Evolutionary conservation across 2,329 filamentous ascomycete genomes (phyloP).

Genomic region (Trichoderma semiorbis): DNA sequence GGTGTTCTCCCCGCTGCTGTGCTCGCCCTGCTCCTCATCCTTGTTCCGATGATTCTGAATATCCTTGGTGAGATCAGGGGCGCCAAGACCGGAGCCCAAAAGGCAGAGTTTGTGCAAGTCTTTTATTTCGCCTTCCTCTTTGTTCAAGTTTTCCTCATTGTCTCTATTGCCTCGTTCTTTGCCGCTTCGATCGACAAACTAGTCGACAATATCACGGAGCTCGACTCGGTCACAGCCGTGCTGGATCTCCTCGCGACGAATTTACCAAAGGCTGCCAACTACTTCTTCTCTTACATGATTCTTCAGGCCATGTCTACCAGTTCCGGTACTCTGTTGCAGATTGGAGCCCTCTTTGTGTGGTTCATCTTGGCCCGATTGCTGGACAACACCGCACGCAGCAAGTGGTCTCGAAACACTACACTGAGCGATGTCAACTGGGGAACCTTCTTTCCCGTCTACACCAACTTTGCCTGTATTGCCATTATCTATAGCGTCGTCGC

Average conservation of each 20-base stretch:
- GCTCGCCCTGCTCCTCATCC: conserved; percentile 71
- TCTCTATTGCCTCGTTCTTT: conserved; percentile 77
- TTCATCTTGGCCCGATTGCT: conserved; percentile 76
- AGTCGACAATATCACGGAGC: conserved; percentile 45
- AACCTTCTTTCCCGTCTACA: conserved; percentile 91
- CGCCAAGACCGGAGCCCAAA: conserved; percentile 75
- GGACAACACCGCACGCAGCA: conserved; percentile 76
- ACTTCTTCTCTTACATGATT: conserved; percentile 98
- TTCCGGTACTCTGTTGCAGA: conserved; percentile 81
- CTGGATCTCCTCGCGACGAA: conserved; percentile 71
- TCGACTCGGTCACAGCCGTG: conserved; percentile 60
- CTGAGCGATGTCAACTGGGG: conserved; percentile 83
- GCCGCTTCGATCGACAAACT: conserved; percentile 61
- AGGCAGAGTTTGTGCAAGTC: conserved; percentile 78
- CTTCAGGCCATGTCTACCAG: conserved; percentile 89
- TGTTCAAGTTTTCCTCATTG: conserved; percentile 89
- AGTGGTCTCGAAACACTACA: conserved; percentile 80
- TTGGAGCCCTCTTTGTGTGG: conserved; percentile 75
- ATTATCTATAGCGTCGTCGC: conserved; percentile 86
- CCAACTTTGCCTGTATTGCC: conserved; percentile 91
- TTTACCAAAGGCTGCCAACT: conserved; percentile 83
- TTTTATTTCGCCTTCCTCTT: conserved; percentile 96
- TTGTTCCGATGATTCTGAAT: conserved; percentile 76
- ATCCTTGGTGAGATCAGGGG: conserved; percentile 72
- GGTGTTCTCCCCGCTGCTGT: conserved; percentile 82